Percentiles rank a stretch among this genome's conserved stretches.
phyloP scores from a whole-genome alignment of 208 protist genomes.

The Tritrichomonas foetus region DNA sequence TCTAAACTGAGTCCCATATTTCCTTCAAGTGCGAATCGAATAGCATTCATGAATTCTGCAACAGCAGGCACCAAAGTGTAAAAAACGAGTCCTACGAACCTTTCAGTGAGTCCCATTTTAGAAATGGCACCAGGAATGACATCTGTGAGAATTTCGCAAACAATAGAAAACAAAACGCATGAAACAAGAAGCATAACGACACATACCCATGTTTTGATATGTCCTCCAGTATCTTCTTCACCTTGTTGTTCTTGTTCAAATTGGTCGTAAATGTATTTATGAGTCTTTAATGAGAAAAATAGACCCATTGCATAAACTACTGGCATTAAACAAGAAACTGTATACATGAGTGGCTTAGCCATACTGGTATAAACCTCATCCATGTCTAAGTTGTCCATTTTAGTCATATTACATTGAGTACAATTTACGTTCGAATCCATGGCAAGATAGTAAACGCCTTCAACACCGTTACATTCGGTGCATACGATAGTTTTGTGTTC shows the following conservation, averaged over 20 bases:
- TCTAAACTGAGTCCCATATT: background rate
- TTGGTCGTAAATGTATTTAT: slow-evolving; percentile 31
- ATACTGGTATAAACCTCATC: background rate
- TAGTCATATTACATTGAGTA: background rate
- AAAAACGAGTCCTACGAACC: background rate
- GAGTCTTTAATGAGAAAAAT: slow-evolving; percentile 4
- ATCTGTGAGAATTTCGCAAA: background rate
- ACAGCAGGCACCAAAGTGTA: slow-evolving; percentile 11
- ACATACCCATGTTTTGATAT: background rate
- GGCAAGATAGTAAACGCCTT: background rate
- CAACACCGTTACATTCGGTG: background rate
- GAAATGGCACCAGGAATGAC: background rate
- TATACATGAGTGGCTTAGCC: slow-evolving; percentile 13
- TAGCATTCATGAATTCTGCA: slow-evolving; percentile 36
- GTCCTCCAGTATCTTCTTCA: background rate
- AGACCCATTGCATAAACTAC: background rate
- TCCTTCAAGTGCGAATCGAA: background rate
- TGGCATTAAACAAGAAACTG: background rate
- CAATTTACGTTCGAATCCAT: background rate
- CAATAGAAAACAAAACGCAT: slow-evolving; percentile 6
- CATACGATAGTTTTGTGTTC: background rate
- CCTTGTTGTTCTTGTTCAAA: background rate
- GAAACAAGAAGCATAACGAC: background rate
- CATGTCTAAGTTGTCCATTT: background rate
- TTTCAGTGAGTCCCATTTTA: background rate